Base-by-base conservation (phyloP, 2,329 filamentous ascomycete species). In the Elsinoe necatrix region DNA sequence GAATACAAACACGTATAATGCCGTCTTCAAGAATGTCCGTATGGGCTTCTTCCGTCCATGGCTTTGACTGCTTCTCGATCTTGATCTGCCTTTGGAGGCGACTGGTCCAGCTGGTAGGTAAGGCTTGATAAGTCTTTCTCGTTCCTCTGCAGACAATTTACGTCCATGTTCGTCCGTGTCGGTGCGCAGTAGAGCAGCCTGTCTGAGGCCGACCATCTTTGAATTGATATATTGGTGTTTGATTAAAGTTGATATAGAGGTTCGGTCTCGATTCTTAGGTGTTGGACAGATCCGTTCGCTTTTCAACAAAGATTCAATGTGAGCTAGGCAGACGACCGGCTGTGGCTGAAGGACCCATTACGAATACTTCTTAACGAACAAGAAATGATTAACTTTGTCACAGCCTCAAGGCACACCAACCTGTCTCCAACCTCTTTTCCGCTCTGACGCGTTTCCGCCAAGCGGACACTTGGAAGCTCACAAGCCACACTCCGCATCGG, bases 1-100 rank as follows among this genome's bases (percentile, higher is more conserved):
- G 70, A 86, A 90, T 59, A 89, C 69, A 39, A 89, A 69, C 55
- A 83, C 69, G 70, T 89, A 80, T 41, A 91, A 70, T 64, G 65
- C 87, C 82, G 56, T 78, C 78, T 59, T 82, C 80, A 59, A 51
- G 37, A 61, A 57, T 48, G 54, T 56, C 14, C 61, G 52, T 6
- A 57, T 41, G 25, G 57, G 59, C 43, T 61, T 59, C 35, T 55
- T 54, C 11, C 45, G 47, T 35, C 43, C 50, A 27, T 55, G 39
- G 23, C 25, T 41, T 23, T 52, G 48, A 25, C 34, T 21, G 20
- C 48, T 52, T 4, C 48, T 35, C 25, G 48, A 52, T 34, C 48
- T 16, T n/a, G 48, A 39, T 23, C 48, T 52, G 2, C 52, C 23
- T 31, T 42, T 48, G 4, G 54, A 39, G n/a, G 18, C 23, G 3